phyloP scores from a whole-genome alignment of 306 rosid species.

The Castanospermum australe region DNA sequence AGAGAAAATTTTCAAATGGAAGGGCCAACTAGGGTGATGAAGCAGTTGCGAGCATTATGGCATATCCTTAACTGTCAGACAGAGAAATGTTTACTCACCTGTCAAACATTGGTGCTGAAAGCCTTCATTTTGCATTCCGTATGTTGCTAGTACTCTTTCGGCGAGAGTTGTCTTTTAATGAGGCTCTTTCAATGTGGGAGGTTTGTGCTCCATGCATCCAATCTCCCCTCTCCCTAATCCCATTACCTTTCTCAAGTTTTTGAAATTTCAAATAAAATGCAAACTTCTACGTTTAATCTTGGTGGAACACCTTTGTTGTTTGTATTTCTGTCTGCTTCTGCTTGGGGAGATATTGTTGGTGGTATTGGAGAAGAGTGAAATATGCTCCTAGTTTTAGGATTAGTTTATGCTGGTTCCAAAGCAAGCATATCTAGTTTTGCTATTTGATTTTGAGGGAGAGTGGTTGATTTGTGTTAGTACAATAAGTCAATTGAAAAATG shows the following conservation, averaged over 20 bases:
- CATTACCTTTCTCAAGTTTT: not conserved
- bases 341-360: not conserved
- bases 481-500: not conserved
- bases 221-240: not conserved
- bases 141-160: slow-evolving; percentile 97
- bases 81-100: slow-evolving; percentile 78
- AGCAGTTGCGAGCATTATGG: slow-evolving; percentile 82
- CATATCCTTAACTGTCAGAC: slow-evolving; percentile 74
- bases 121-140: slow-evolving; percentile 94
- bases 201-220: slow-evolving; percentile 44
- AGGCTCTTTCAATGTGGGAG: slow-evolving; percentile 99
- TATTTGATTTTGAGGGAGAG: slow-evolving; percentile 19
- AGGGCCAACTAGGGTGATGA: slow-evolving; percentile 95
- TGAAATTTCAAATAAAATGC: not conserved
- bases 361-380: too few species aligned
- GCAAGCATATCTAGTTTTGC: not conserved
- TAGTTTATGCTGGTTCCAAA: slow-evolving; percentile 1
- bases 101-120: slow-evolving; percentile 88
- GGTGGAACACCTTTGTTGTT: not conserved
- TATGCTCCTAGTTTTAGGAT: slow-evolving; percentile 12
- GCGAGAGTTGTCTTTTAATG: slow-evolving; percentile 82
- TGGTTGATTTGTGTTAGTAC: not conserved
- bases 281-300: too few species aligned
- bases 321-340: not conserved
- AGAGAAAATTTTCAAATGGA: slow-evolving; percentile 94